Percentiles rank a stretch among this genome's conserved stretches.
These are phyloP conservation scores for Adenanthera pavonina DNA, from an alignment of 306 rosid species.

Conservation along the genomic window DNA sequence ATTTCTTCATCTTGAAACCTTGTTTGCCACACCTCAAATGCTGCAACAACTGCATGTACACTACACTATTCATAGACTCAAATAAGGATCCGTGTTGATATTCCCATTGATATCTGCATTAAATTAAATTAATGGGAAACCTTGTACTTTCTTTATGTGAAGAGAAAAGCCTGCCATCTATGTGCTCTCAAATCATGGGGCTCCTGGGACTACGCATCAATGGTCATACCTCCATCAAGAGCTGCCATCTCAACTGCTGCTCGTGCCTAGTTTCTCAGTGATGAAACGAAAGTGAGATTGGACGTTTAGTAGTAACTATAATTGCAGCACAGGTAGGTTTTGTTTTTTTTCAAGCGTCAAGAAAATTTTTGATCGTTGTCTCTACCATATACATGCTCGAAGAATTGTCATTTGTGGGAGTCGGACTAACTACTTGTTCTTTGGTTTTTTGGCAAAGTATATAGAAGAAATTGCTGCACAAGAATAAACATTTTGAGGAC, in stretches of 20 bases:
- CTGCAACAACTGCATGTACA: no score
- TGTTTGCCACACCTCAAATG: no score
- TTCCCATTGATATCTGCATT: no score
- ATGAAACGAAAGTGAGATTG: conserved; percentile 87
- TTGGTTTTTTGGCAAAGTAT: conserved; percentile 48
- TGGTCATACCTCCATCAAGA: conserved; percentile 34
- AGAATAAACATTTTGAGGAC: conserved; percentile 76
- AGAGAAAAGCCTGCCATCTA: no score
- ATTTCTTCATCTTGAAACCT: no score
- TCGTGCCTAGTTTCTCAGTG: conserved; percentile 82
- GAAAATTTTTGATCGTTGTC: conserved; percentile 25
- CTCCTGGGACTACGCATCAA: no score
- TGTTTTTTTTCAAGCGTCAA: not conserved
- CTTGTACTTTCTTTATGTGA: no score
- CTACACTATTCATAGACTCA: no score
- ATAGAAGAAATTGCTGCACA: conserved; percentile 66
- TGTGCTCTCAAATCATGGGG: no score
- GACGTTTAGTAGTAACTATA: conserved; percentile 72
- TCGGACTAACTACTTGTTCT: conserved; percentile 27
- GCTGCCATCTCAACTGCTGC: conserved; percentile 91
- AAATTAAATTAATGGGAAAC: no score
- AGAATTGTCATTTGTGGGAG: conserved; percentile 4
- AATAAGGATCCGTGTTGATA: no score
- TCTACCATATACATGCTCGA: conserved; percentile 7
- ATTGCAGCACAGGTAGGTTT: conserved; percentile 77